Conservation (phyloP, 805 yeast genomes). For the Martiniozyma abietophila region DNA sequence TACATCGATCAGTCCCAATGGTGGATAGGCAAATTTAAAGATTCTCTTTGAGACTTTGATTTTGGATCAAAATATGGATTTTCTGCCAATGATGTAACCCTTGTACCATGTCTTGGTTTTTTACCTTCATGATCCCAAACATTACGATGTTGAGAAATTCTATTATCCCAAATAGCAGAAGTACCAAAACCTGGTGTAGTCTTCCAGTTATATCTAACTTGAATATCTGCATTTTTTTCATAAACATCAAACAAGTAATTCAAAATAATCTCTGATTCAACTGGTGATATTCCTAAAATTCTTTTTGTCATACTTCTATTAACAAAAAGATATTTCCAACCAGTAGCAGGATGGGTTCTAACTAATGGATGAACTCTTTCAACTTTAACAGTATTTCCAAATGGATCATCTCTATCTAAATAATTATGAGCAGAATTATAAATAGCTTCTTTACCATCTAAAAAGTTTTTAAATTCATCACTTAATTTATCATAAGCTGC, state of each 20-base stretch:
- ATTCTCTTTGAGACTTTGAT: slow-evolving; percentile 12
- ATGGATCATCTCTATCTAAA: slow-evolving; percentile 33
- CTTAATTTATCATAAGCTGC: slow-evolving; percentile 49
- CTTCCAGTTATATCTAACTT: slow-evolving; percentile 42
- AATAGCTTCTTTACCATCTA: slow-evolving; percentile 45
- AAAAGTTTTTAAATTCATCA: slow-evolving; percentile 38
- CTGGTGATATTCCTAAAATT: slow-evolving; percentile 43
- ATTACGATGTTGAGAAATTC: slow-evolving; percentile 36
- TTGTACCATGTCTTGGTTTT: slow-evolving; percentile 41
- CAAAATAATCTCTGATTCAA: slow-evolving; percentile 40
- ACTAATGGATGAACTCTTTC: slow-evolving; percentile 52
- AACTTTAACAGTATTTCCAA: slow-evolving; percentile 35
- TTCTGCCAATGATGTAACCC: slow-evolving; percentile 47
- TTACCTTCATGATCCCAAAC: slow-evolving; percentile 34
- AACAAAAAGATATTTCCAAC: slow-evolving; percentile 48
- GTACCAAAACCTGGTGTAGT: slow-evolving; percentile 31
- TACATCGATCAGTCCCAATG: background rate
- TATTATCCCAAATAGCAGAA: slow-evolving; percentile 43
- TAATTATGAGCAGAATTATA: slow-evolving; percentile 32
- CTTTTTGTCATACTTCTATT: slow-evolving; percentile 41
- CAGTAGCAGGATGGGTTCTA: slow-evolving; percentile 58
- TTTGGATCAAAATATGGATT: slow-evolving; percentile 40
- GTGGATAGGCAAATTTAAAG: slow-evolving; percentile 4
- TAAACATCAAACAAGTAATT: slow-evolving; percentile 35
- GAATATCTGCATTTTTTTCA: slow-evolving; percentile 45